These are phyloP conservation scores for Pseudonitzschia delicatissima DNA, from an alignment of 108 stramenopile genomes.

Conservation along the genomic window DNA sequence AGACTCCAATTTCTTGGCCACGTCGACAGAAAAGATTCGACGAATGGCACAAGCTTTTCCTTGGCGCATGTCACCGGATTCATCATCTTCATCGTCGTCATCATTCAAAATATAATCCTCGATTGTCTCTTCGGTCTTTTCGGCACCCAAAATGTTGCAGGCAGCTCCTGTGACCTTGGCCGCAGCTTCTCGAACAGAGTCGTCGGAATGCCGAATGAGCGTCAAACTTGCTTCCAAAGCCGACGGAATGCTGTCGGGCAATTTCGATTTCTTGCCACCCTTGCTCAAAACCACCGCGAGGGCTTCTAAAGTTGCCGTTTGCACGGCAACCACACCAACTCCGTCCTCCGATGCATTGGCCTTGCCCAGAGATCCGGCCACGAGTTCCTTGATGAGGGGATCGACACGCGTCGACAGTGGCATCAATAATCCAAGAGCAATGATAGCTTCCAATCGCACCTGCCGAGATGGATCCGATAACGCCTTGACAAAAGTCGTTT, in stretches of 20 bases:
- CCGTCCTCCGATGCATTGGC: constrained; percentile 22
- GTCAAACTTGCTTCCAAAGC: constrained; percentile 76
- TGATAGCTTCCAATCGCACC: constrained; percentile 82
- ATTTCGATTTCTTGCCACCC: constrained; percentile 80
- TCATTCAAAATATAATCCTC: constrained; percentile 45
- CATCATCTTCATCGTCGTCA: constrained; percentile 30
- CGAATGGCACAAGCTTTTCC: constrained; percentile 74
- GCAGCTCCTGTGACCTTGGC: constrained; percentile 80
- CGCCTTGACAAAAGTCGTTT: constrained; percentile 99
- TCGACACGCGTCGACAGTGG: constrained; percentile 88
- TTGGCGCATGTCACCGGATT: constrained; percentile 53
- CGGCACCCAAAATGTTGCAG: constrained; percentile 60
- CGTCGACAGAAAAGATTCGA: constrained; percentile 50
- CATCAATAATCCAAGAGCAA: constrained; percentile 85
- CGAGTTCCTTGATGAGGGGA: constrained; percentile 90
- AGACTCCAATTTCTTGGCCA: constrained; percentile 43
- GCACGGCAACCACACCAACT: constrained; percentile 75
- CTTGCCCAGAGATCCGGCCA: constrained; percentile 67
- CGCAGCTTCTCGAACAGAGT: constrained; percentile 77
- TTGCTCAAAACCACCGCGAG: constrained; percentile 64
- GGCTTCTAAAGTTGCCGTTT: constrained; percentile 83
- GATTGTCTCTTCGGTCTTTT: constrained; percentile 43
- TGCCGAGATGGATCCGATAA: constrained; percentile 89
- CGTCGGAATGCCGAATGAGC: constrained; percentile 66
- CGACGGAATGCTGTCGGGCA: constrained; percentile 79